Evolutionary conservation across 1,284 basidiomycete genomes (phyloP), one percentile per base, ranked within the genome.

Genomic region (Waitea zeae): DNA sequence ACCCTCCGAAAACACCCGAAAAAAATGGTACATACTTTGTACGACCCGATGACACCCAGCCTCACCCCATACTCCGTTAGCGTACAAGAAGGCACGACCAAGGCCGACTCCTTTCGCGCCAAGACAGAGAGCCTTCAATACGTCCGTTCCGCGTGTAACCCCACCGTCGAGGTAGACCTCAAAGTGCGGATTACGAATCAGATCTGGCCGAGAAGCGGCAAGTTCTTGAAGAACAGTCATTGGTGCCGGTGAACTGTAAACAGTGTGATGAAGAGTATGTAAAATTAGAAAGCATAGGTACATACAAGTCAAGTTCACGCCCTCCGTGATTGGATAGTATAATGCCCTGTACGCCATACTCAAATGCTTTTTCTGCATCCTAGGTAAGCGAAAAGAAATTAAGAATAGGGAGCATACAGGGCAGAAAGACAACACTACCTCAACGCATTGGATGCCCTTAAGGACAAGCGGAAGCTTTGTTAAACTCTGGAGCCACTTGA

Each of bases 301-400:
- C 67, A 51, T 48, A 81, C 79, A 70, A 83, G 41, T 83, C 78
- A 31, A 92, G 58, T 55, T 93, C 87, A 30, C 89, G 72, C 31
- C 76, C 88, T 39, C 87, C 88, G 46, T 93, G 89, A 46, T 95
- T 95, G 3, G 83, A 86, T n/a, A 89, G 54, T 18, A 95, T 64
- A 36, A 96, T 81, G 4, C 86, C 90, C 41, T 86, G 78, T 13
- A 81, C 71, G 3, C 89, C 87, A 11, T 73, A 71, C 48, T 95
- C 81, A n/a, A 70, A 78, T 14, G 92, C 92, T 36, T 87, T 64
- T 4, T 95, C 73, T 2, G 87, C 89, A 51, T 83, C 79, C 71
- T 77, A 17, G 39, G 22, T n/a, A n/a, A n/a, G n/a, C n/a, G n/a
- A n/a, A n/a, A n/a, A n/a, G 37, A 4, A 30, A 36, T 18, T 2